Evolutionary conservation across 345 rosid genomes (phyloP), one percentile per base, ranked within the genome.

Genomic region (Citrus medica): DNA sequence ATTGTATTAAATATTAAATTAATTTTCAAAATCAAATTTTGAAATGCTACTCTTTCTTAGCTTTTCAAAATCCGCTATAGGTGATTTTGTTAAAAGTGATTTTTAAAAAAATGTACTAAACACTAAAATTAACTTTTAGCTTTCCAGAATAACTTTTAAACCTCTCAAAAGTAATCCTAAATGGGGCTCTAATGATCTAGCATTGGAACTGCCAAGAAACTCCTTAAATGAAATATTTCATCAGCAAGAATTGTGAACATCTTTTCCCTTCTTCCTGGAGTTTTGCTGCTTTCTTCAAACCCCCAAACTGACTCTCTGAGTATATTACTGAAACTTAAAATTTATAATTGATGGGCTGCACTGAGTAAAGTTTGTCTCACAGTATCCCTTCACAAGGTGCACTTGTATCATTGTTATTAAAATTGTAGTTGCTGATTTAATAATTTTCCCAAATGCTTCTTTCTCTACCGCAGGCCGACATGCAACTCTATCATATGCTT

Each of bases 401-500:
- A 42, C 60, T 27, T 71, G 22, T 65, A 55, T 56, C 35, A 25
- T 17, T 33, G 2, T 51, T 9, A 24, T 24, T 25, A 32, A 67
- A 60, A 30, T 75, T 64, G 46, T 72, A 40, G 14, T 59, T 59
- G 22, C 27, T 69, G 46, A 78, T 55, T 46, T 13, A 24, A 55
- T 42, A 55, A 38, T 67, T 37, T 38, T 28, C 30, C 35, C 33
- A 62, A 56, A 14, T 65, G 30, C 40, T 71, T 67, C 35, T 33
- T 69, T 37, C 75, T 48, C 35, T 56, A 5, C 22, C 65, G 35
- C 86, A 87, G 90, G 84, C 80, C 6, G 90, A 87, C 78, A 69
- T 63, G 70, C 67, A 83, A 73, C 78, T 87, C 46, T 87, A 83
- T 80, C 81, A 74, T 75, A 69, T 76, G 84, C 88, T 87, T 67